Evolutionary conservation across 352 stramenopile genomes (phyloP).

Genomic region (Phytophthora constricta): DNA sequence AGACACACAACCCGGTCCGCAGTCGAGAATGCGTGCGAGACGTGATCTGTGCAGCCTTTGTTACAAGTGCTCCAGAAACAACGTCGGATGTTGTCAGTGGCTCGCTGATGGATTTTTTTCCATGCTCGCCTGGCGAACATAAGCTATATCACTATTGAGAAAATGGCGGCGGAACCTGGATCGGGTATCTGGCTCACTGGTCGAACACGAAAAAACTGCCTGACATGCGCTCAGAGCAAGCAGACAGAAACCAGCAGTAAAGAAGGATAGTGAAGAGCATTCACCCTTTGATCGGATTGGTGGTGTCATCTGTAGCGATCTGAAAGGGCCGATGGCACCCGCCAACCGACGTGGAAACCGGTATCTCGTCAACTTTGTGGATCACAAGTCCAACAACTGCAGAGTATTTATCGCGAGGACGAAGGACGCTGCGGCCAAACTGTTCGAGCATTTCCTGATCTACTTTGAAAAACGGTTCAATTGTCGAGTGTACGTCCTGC

Average conservation of each 20-base stretch:
- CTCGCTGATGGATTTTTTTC: conserved; percentile 18
- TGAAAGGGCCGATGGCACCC: conserved; percentile 9
- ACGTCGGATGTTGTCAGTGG: conserved; percentile 4
- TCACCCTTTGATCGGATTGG: conserved; percentile 20
- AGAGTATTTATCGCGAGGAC: conserved; percentile 9
- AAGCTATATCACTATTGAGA: conserved; percentile 15
- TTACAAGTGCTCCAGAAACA: no score
- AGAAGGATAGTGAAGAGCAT: conserved; percentile 15
- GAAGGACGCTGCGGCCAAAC: conserved; percentile 7
- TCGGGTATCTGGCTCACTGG: conserved; percentile 19
- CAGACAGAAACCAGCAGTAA: conserved; percentile 19
- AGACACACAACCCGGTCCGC: background rate
- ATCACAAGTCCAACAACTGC: conserved; percentile 24
- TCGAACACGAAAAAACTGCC: conserved; percentile 1
- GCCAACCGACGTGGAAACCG: background rate
- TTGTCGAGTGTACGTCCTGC: conserved; percentile 2
- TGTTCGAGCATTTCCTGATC: conserved; percentile 15
- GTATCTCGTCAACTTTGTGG: conserved; percentile 24
- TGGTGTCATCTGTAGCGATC: conserved; percentile 17
- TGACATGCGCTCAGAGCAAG: conserved; percentile 26
- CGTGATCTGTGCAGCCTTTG: conserved; percentile 9
- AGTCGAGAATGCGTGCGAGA: background rate
- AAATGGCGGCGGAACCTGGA: conserved; percentile 1
- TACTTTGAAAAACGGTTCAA: conserved; percentile 13
- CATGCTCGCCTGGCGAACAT: conserved; percentile 13